Conservation (phyloP, 768 basidiomycete species). For the Rhizopogon vesiculosus region DNA sequence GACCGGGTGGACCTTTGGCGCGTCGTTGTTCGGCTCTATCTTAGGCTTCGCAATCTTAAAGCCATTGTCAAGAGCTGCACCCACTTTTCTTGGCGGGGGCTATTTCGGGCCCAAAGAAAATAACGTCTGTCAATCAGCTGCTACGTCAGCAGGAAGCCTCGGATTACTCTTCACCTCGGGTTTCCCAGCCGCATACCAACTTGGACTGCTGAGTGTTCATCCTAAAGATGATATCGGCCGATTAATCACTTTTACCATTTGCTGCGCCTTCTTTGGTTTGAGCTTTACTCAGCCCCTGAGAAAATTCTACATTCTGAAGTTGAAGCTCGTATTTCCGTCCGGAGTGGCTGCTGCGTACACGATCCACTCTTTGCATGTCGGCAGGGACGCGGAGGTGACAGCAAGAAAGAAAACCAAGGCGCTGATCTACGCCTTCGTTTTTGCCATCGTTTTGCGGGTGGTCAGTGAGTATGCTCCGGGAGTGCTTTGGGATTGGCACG, state of each 20-base stretch:
- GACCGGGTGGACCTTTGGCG: constrained; percentile 62
- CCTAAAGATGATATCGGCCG: constrained; percentile 53
- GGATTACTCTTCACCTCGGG: constrained; percentile 55
- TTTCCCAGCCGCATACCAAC: constrained; percentile 55
- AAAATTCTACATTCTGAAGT: constrained; percentile 55
- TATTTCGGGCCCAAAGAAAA: constrained; percentile 63
- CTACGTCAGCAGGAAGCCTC: constrained; percentile 45
- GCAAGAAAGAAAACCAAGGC: constrained; percentile 52
- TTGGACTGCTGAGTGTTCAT: constrained; percentile 39
- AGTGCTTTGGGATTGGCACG: constrained; percentile 56
- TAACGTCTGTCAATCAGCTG: constrained; percentile 5
- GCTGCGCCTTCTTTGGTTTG: constrained; percentile 54
- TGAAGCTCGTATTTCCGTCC: constrained; percentile 59
- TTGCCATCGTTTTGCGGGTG: constrained; percentile 49
- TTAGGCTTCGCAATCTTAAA: constrained; percentile 49
- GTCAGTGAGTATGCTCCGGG: constrained; percentile 55
- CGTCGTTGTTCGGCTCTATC: constrained; percentile 46
- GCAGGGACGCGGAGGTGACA: constrained; percentile 39
- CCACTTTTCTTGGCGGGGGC: constrained; percentile 42
- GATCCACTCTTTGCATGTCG: constrained; percentile 54
- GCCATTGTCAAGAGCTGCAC: constrained; percentile 44
- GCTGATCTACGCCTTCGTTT: constrained; percentile 40
- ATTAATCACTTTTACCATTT: constrained; percentile 47
- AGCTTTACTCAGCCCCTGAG: constrained; percentile 64
- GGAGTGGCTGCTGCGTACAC: constrained; percentile 62